Evolutionary conservation across 2,329 filamentous ascomycete species (phyloP), one percentile per base, ranked within the genome.

Genomic region (Graphilbum sp.): DNA sequence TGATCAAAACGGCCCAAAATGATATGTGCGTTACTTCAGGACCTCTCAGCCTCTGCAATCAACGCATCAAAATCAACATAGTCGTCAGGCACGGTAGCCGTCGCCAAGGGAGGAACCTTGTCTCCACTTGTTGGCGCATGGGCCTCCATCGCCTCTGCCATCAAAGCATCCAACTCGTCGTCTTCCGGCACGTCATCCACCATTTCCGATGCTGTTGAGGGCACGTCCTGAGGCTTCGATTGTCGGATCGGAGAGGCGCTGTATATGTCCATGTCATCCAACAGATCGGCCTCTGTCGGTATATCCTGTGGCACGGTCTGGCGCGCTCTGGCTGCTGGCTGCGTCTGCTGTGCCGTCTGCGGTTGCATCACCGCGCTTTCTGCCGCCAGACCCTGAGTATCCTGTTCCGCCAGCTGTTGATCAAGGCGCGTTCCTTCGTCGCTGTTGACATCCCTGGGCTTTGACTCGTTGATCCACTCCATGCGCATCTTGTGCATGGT

Each of bases 381-480:
- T 24, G 21, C 21, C 21, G 21, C 21, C 21, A 11, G 6, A 24
- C n/a, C n/a, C n/a, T n/a, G n/a, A n/a, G n/a, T n/a, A n/a, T 5
- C 21, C 21, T 24, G 6, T 11, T 24, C 6, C 21, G 21, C 21
- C 21, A 24, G 21, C 21, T 24, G 21, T 11, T 24, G 6, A 11
- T 24, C 21, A 5, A 24, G 5, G 6, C 11, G 6, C 48, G 36
- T 35, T 45, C 47, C 16, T 46, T 41, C 32, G 35, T 51, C 44
- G 12, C 46, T 43, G 19, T 45, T 41, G 2, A 49, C 46, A 3
- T 57, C 54, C 3, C 55, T 53, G 1, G 50, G 72, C 46, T 71
- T 80, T 9, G 69, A 64, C 54, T 92, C 82, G 40, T 88, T 72
- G 46, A 96, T 88, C 81, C 85, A 93, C 45, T 81, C 75, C 53